phyloP scores from a whole-genome alignment of 1,139 yeast genomes.

The Candida sojae region DNA sequence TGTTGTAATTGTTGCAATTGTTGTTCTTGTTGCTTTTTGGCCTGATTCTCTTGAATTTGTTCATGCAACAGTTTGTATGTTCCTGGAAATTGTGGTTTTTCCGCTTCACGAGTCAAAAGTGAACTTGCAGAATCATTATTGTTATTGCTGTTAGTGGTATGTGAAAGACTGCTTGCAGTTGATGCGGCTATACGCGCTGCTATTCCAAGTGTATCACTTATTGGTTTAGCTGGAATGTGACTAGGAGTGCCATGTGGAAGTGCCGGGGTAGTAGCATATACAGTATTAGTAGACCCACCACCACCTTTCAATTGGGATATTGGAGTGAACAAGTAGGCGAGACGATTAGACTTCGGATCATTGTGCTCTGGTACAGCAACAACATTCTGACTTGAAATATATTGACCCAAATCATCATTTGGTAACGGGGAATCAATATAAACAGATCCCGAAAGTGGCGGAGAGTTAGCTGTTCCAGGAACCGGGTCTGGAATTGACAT shows the following conservation, averaged over 20 bases:
- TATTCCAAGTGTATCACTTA: neutral
- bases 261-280: conserved; percentile 22
- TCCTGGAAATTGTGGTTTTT: conserved; percentile 18
- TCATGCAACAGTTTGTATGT: conserved; percentile 17
- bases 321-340: conserved; percentile 48
- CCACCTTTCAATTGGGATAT: conserved; percentile 48
- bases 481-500: conserved; percentile 85
- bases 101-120: conserved; percentile 6
- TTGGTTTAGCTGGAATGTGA: conserved; percentile 15
- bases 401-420: conserved; percentile 79
- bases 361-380: conserved; percentile 62
- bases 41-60: conserved; percentile 18
- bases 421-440: conserved; percentile 73
- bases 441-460: conserved; percentile 91
- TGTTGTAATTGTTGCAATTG: conserved; percentile 18
- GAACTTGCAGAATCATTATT: neutral
- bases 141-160: conserved; percentile 1
- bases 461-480: conserved; percentile 73
- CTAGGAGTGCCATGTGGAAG: conserved; percentile 17
- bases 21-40: conserved; percentile 22
- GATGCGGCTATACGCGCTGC: conserved; percentile 9
- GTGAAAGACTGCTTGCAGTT: conserved; percentile 6
- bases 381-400: conserved; percentile 52
- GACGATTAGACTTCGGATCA: conserved; percentile 42
- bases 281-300: conserved; percentile 30